Evolutionary conservation across 208 protist genomes (phyloP).

Genomic region (Leishmania turanica): DNA sequence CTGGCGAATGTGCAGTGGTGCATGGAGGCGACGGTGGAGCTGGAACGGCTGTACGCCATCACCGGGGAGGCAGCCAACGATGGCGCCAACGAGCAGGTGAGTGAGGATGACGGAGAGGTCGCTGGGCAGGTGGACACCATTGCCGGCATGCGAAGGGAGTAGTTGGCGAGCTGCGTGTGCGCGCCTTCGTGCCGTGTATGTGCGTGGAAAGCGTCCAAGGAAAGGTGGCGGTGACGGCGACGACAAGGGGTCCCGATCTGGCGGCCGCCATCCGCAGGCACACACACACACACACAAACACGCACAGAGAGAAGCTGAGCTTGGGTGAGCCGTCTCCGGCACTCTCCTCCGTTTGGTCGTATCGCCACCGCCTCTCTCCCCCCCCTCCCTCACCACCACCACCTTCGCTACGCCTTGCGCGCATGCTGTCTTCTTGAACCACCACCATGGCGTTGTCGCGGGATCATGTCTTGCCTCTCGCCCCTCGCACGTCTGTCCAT

Average conservation of each 20-base stretch:
- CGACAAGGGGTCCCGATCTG: too few species aligned
- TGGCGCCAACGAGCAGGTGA: not conserved
- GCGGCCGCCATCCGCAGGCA: too few species aligned
- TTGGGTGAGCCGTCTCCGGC: not conserved
- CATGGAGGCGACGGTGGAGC: constrained; percentile 51
- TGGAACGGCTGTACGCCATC: constrained; percentile 44
- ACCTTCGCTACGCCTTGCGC: not conserved
- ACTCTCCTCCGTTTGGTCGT: not conserved
- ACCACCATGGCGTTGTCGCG: not conserved
- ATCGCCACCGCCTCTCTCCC: not conserved
- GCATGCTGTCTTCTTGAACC: not conserved
- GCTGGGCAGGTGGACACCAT: not conserved
- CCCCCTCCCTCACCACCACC: too few species aligned
- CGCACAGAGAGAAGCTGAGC: not conserved
- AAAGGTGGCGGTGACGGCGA: not conserved
- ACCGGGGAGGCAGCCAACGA: constrained; percentile 10
- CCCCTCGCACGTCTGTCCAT: not conserved
- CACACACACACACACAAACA: not conserved
- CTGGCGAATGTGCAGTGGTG: constrained; percentile 82
- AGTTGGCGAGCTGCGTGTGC: not conserved
- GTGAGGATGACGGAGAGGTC: not conserved
- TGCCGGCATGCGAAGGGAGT: not conserved
- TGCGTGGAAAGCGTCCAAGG: not conserved
- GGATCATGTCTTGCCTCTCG: not conserved
- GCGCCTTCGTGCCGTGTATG: not conserved